Evolutionary conservation across 176 grass and related monocot species (phyloP), one percentile per base, ranked within the genome.

Genomic region (Oryza meridionalis): DNA sequence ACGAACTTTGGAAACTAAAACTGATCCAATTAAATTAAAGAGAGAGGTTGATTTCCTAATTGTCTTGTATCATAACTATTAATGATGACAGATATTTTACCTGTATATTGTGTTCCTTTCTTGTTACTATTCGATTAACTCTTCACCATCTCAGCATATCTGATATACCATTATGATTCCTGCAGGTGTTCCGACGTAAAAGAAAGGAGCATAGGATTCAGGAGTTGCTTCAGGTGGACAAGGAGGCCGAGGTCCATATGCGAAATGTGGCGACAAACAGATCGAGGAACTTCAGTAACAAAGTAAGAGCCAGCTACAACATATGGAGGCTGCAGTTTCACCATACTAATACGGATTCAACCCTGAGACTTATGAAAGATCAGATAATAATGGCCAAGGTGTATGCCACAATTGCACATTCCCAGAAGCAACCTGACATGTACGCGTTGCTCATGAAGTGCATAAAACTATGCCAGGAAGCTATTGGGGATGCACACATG

Each of bases 351-450:
- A 90, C 89, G 16, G 91, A 91, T 50, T 91, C 89, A 2, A 85
- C 90, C 29, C 70, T 91, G 61, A 90, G 81, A 77, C 94, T 94
- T 68, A 91, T 97, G 91, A 90, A 76, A 27, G 91, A 93, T 88
- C 94, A 97, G 75, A 90, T 93, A 79, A 94, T 97, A 88, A 97
- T 94, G 89, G 94, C 94, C 33, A 94, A 94, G 53, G 47, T 94
- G 69, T 97, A 97, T 81, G 91, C 94, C 76, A 91, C 73, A 73
- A 90, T 97, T 65, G 91, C 89, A 27, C 73, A 45, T 31, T 94
- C 94, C 40, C 88, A 91, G 81, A 86, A 91, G 12, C 87, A 91
- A 68, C 46, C 83, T 49, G 84, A 89, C 77, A 58, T 93, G 78
- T 97, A 94, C 68, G 31, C 69, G 1, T 90, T 72, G 19, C 89